Percentiles rank a stretch among this genome's conserved stretches.
Conservation (phyloP, 371 early-diverging fungal genomes). For the Mortierella sp. region DNA sequence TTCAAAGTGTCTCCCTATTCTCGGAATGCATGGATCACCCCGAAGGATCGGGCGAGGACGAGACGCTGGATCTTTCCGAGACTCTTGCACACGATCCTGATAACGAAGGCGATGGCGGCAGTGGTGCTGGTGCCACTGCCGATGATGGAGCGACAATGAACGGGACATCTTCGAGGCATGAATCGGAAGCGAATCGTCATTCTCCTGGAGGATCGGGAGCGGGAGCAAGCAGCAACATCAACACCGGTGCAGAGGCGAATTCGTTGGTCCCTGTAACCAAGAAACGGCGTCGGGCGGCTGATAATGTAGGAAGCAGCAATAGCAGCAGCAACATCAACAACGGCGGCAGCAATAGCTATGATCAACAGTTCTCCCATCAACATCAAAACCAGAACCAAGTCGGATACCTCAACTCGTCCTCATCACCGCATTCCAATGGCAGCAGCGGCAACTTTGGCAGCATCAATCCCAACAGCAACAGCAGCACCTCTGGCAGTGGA, state of each 20-base stretch:
- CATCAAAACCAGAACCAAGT: slow-evolving; percentile 11
- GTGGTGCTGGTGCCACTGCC: not conserved
- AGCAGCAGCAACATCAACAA: not conserved
- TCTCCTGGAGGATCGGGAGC: not conserved
- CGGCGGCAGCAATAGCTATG: not conserved
- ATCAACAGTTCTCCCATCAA: not conserved
- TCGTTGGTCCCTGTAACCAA: slow-evolving; percentile 12
- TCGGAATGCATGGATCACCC: slow-evolving; percentile 52
- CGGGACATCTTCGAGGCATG: slow-evolving; percentile 17
- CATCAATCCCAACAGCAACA: not conserved
- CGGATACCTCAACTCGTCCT: not conserved
- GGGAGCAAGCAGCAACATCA: not conserved
- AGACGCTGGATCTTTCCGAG: slow-evolving; percentile 54
- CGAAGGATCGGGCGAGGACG: slow-evolving; percentile 55
- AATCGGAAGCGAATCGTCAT: not conserved
- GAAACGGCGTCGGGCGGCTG: slow-evolving; percentile 35
- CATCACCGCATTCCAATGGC: not conserved
- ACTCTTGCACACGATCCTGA: slow-evolving; percentile 47
- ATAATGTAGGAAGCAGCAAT: not conserved
- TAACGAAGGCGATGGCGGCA: slow-evolving; percentile 19
- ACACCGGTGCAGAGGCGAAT: not conserved
- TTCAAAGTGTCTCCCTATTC: slow-evolving; percentile 51
- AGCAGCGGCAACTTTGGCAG: not conserved
- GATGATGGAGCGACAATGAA: not conserved
- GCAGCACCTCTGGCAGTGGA: not conserved